Evolutionary conservation across 257 asterid species (phyloP).

Genomic region (Nicotiana obtusifolia): DNA sequence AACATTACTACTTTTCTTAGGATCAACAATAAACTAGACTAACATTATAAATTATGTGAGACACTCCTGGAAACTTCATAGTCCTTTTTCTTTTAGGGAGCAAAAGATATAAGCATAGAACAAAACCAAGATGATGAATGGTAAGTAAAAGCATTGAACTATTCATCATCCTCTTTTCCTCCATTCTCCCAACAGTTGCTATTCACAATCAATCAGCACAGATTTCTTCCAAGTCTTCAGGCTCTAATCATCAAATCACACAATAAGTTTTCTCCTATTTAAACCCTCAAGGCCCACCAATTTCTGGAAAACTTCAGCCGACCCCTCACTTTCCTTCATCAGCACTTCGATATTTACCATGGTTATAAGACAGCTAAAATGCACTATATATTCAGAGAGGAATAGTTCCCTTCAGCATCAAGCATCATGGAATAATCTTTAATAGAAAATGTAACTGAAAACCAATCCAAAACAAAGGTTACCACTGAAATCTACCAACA

Average conservation of each 20-base stretch:
- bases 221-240: neutral
- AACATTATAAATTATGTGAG: neutral
- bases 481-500: neutral
- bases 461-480: neutral
- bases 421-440: neutral
- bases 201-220: neutral
- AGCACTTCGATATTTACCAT: neutral
- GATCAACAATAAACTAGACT: neutral
- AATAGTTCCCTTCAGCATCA: neutral
- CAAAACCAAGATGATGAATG: neutral
- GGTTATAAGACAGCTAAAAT: neutral
- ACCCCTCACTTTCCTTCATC: neutral
- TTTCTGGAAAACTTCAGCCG: neutral
- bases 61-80: neutral
- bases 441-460: neutral
- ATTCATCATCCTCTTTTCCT: neutral
- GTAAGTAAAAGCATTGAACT: neutral
- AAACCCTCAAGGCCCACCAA: neutral
- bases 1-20: neutral
- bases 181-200: neutral
- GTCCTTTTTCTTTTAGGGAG: neutral
- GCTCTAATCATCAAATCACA: neutral
- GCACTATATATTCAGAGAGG: neutral
- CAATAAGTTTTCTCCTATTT: neutral
- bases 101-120: neutral